Base-by-base conservation (phyloP, 768 basidiomycete genomes). In the Podaxis rugospora region DNA sequence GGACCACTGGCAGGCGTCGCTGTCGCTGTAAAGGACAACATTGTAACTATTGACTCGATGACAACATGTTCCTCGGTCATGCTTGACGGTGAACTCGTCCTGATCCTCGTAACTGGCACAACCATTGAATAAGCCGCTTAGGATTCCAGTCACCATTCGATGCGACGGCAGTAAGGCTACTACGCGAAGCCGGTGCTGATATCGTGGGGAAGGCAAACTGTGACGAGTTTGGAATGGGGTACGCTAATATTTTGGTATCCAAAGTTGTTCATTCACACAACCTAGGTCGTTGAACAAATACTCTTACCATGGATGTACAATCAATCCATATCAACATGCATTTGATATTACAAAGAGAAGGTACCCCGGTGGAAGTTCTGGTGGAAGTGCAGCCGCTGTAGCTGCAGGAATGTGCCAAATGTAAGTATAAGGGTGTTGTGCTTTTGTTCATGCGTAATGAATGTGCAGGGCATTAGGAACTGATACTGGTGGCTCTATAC, bases 141-240 rank as follows among this genome's bases (percentile, higher is more conserved):
- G 91, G 82, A 40, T 97, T 91, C 68, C 71, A 66, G 0, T 85
- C 95, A 0, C 92, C 93, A 0, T 93, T 90, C 68, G 90, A 93
- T 70, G 92, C 96, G 52, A 96, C 93, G 0, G 90, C 90, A 5
- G 91, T 97, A 0, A 62, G 74, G 3, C 73, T 87, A 9, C 73
- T 98, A 2, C 77, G 79, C 1, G 63, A 76, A 0, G 75, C 78
- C 0, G 94, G 93, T 0, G 93, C 88, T 0, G 72, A 83, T 16
- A 80, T 98, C 10, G 68, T 90, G 1, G 96, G 94, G 1, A 97
- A 97, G 74, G 88, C 95, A 0, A 95, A 96, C 69, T 93, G 93
- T 71, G 96, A 99, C 70, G 95, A 98, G 73, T 98, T 98, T 73
- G 96, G 96, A 1, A 98, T 98, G 96, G 96, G 96, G 89, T 95